Evolutionary conservation across 208 protist species (phyloP).

Genomic region (Acanthamoeba lenticulata): DNA sequence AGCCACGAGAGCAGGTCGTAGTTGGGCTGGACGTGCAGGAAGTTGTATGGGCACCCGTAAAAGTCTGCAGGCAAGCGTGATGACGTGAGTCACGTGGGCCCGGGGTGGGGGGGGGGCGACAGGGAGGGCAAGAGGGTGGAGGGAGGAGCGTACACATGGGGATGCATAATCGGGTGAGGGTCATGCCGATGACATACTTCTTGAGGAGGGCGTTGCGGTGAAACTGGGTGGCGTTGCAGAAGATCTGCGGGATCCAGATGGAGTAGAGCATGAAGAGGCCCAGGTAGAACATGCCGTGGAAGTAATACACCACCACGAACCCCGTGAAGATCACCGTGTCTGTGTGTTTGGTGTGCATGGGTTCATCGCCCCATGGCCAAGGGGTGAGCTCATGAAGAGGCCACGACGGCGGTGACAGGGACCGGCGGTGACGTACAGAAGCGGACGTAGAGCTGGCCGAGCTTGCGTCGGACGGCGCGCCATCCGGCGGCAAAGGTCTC

Average conservation of each 20-base stretch:
- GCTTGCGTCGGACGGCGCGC: slow-evolving; percentile 69
- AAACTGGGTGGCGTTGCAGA: slow-evolving; percentile 68
- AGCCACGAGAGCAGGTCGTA: slow-evolving; percentile 59
- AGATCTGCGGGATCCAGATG: slow-evolving; percentile 85
- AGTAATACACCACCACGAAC: slow-evolving; percentile 81
- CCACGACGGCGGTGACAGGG: too few species aligned
- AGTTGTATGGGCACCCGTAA: slow-evolving; percentile 81
- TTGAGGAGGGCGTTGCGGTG: slow-evolving; percentile 60
- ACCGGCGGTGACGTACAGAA: slow-evolving; percentile 78
- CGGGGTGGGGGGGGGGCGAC: not conserved
- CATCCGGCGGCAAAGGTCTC: slow-evolving; percentile 71
- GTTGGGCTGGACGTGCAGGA: slow-evolving; percentile 74
- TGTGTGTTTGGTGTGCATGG: not conserved
- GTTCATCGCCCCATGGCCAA: not conserved
- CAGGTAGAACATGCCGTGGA: slow-evolving; percentile 75
- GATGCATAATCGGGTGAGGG: slow-evolving; percentile 73
- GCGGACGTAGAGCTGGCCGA: slow-evolving; percentile 80
- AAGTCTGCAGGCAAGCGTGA: slow-evolving; percentile 63
- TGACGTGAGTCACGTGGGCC: not conserved
- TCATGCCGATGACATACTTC: slow-evolving; percentile 81
- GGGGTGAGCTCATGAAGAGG: not conserved
- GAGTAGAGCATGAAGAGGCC: slow-evolving; percentile 85
- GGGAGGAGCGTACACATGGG: slow-evolving; percentile 74
- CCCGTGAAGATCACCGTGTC: slow-evolving; percentile 77
- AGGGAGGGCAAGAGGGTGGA: not conserved